A percentile compares a stretch with the other conserved stretches of the same genome.
Conservation (phyloP, 2,329 filamentous ascomycete genomes). For the Lecanicillium sp. region DNA sequence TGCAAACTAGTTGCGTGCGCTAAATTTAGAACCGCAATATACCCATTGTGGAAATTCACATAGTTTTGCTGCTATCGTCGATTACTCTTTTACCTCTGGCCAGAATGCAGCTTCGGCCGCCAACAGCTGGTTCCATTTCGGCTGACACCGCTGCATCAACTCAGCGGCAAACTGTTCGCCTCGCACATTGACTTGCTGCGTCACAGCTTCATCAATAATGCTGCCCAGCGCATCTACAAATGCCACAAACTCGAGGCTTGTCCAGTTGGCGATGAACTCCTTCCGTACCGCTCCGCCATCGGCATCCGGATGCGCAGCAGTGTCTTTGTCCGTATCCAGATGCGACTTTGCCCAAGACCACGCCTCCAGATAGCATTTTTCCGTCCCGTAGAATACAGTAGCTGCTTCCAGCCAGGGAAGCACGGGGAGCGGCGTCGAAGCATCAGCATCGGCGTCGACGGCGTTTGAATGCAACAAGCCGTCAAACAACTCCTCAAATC, state of each 20-base stretch:
- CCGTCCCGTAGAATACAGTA: constrained; percentile 70
- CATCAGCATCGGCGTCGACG: too few species aligned
- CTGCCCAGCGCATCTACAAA: constrained; percentile 49
- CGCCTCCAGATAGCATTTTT: constrained; percentile 53
- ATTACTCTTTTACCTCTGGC: constrained; percentile 29
- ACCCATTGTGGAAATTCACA: too few species aligned
- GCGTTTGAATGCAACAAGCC: too few species aligned
- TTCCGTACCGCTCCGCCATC: constrained; percentile 57
- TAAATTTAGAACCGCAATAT: too few species aligned
- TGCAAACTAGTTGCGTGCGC: constrained; percentile 1
- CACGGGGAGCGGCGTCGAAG: constrained; percentile 25
- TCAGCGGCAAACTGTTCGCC: constrained; percentile 20
- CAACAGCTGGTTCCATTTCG: constrained; percentile 41
- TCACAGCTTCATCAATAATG: constrained; percentile 47
- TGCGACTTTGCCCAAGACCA: constrained; percentile 45
- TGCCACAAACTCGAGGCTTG: constrained; percentile 46
- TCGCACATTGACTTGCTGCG: constrained; percentile 25
- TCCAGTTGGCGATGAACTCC: constrained; percentile 64
- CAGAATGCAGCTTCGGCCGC: constrained; percentile 52
- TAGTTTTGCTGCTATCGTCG: not conserved
- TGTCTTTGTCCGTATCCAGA: constrained; percentile 14
- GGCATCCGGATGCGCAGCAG: constrained; percentile 30
- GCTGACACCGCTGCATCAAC: constrained; percentile 30
- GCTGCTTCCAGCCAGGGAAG: constrained; percentile 56
- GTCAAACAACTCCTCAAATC: constrained; percentile 41